These are phyloP conservation scores for Isatis tinctoria DNA, from an alignment of 345 rosid species.

Conservation along the genomic window DNA sequence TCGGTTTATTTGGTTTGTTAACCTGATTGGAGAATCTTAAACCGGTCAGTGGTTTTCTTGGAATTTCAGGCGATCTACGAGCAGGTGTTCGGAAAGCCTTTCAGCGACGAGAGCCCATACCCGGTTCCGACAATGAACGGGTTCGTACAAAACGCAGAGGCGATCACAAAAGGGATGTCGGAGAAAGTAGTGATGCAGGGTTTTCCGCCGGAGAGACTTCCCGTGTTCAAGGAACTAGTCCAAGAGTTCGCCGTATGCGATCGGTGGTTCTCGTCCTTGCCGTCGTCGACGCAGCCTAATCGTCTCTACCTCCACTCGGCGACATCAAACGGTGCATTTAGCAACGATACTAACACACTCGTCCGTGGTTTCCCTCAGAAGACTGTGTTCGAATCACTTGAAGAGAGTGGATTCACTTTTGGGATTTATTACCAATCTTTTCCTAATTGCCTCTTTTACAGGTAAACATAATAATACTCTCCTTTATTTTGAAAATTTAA, in stretches of 20 bases:
- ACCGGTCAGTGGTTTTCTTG: slow-evolving; percentile 11
- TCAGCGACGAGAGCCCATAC: slow-evolving; percentile 27
- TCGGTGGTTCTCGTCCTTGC: slow-evolving; percentile 73
- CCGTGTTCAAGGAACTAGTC: slow-evolving; percentile 57
- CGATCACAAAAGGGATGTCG: slow-evolving; percentile 43
- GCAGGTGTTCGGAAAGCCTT: slow-evolving; percentile 57
- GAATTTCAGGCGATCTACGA: slow-evolving; percentile 50
- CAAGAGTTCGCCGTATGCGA: slow-evolving; percentile 69
- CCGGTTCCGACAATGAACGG: slow-evolving; percentile 51
- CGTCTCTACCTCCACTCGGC: slow-evolving; percentile 63
- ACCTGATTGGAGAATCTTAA: background rate
- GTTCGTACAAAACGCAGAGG: slow-evolving; percentile 61
- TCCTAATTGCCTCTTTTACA: slow-evolving; percentile 57
- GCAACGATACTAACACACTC: slow-evolving; percentile 48
- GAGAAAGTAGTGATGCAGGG: slow-evolving; percentile 71
- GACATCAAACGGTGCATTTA: slow-evolving; percentile 62
- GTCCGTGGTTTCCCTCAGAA: slow-evolving; percentile 62
- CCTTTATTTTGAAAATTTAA: background rate
- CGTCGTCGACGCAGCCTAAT: slow-evolving; percentile 66
- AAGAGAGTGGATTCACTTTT: slow-evolving; percentile 49
- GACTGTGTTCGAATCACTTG: slow-evolving; percentile 66
- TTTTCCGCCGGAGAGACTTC: slow-evolving; percentile 57
- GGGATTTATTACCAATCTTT: slow-evolving; percentile 60
- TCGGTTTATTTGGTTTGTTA: background rate
- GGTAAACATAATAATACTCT: slow-evolving; percentile 29